Base-by-base conservation (phyloP, 176 grass and related monocot species). In the Lolium rigidum region DNA sequence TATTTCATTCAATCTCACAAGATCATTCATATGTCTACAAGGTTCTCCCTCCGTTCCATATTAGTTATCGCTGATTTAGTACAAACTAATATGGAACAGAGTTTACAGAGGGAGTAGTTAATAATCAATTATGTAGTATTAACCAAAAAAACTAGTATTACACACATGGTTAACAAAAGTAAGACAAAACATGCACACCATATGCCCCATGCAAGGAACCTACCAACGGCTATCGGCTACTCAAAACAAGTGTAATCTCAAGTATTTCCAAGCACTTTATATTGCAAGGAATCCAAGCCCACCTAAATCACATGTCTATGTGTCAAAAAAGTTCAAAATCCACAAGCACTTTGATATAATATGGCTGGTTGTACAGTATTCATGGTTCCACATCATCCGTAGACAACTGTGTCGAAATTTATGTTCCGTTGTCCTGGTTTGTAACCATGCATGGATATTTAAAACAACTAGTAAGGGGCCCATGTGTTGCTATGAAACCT, bases 101-200 rank as follows among this genome's bases (percentile, higher is more conserved):
- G 26, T 1, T 28, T 28, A 28, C 26, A 28, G 26, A 28, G 26
- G 26, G 26, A 28, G 26, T 28, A 77, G 38, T 55, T 55, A 80
- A 7, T 16, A 67, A 43, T 17, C 61, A 68, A 10, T 85, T 52
- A 2, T 43, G 60, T 12, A 67, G 37, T 13, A 39, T 47, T 74
- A 22, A 87, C 35, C 74, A 8, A 78, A 78, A 78, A 59, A 79
- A 28, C 26, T 28, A 87, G 41, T 51, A 71, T 25, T 17, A 31
- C 39, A 59, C 1, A 7, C 44, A 78, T 78, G 63, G 52, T 67
- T 41, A 50, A 1, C 56, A 90, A 22, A 55, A 79, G 6, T 3
- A 73, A 50, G 35, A 71, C 28, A 17, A 12, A 62, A 66, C 58
- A 64, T 21, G 38, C 43, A 80, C 9, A 28, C 21, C 15, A 80